These are phyloP conservation scores for Scedosporium aurantiacum DNA, from an alignment of 2,329 filamentous ascomycete genomes.

Conservation along the genomic window DNA sequence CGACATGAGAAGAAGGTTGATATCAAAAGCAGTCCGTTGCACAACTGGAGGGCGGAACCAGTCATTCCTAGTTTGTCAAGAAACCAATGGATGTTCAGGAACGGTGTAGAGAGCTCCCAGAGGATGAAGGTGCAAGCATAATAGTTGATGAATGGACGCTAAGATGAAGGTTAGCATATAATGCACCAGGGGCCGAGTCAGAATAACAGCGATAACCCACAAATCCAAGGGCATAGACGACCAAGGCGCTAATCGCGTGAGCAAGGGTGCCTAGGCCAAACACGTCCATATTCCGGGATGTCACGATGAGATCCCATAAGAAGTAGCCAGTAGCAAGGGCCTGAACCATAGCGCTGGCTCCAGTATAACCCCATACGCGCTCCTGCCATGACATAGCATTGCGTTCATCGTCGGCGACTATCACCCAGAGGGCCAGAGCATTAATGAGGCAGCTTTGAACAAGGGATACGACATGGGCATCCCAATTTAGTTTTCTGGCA, in stretches of 20 bases:
- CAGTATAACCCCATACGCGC: conserved; percentile 69
- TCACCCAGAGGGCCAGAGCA: conserved; percentile 60
- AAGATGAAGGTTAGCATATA: conserved; percentile 7
- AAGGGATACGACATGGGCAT: conserved; percentile 77
- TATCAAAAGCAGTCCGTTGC: conserved; percentile 66
- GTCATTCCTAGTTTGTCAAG: conserved; percentile 79
- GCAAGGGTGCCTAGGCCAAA: conserved; percentile 70
- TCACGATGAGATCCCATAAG: conserved; percentile 69
- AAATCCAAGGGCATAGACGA: conserved; percentile 68
- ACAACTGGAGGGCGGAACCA: conserved; percentile 59
- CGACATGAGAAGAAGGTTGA: conserved; percentile 66
- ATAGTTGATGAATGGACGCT: conserved; percentile 78
- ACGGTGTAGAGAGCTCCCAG: conserved; percentile 77
- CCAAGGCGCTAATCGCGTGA: conserved; percentile 63
- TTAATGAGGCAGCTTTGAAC: conserved; percentile 67
- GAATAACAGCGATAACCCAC: conserved; percentile 39
- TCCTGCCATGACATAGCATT: conserved; percentile 53
- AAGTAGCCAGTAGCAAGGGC: conserved; percentile 73
- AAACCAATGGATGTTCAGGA: conserved; percentile 87
- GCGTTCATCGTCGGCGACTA: conserved; percentile 57
- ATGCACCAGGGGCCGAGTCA: conserved; percentile 9
- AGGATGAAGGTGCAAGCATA: conserved; percentile 74
- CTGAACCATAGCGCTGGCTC: conserved; percentile 60
- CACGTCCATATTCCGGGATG: conserved; percentile 53
- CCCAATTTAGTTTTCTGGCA: conserved; percentile 64